Evolutionary conservation across 768 basidiomycete genomes (phyloP), one percentile per base, ranked within the genome.

Genomic region (Lentinula edodes): DNA sequence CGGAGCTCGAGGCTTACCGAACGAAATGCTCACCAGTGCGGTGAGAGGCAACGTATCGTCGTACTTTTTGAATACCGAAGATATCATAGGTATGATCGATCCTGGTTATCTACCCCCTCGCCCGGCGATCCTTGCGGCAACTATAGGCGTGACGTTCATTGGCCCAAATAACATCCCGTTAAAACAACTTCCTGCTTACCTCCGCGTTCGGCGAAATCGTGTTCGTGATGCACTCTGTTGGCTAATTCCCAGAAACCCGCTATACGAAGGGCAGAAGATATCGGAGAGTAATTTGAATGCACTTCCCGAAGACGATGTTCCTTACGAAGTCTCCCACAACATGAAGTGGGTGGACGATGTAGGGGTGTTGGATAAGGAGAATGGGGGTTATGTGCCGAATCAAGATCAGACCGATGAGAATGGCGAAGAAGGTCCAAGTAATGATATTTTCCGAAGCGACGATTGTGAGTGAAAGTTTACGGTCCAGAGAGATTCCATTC

Each of bases 1-100:
- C 23, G 23, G 23, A 23, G 35, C 46, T 0, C 34, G 18, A 4
- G 20, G 52, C 1, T 63, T 66, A 50, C 23, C 55, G 28, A 43
- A 57, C n/a, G 39, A 41, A 1, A 53, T 73, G 10, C 70, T 73
- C 41, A 23, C 23, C 23, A 42, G 61, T 0, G 75, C 67, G 0
- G 69, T 80, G 68, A 53, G 63, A 20, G 78, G 79, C 0, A 78
- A 68, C 52, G 73, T 80, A 1, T 68, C 62, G 5, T 70, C 66
- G 0, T 79, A 70, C 59, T 58, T 66, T 0, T 62, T 75, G 0
- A 65, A 75, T 53, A 61, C 42, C 3, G 34, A 65, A 0, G 72
- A 65, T 0, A 72, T 80, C 5, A 36, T 64, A 0, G 16, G 60
- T 0, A 77, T 80, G 73, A 9, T 78, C 1, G 41, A 64, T 1